phyloP scores from a whole-genome alignment of 106 monocot species.

The Gastrodia elata region DNA sequence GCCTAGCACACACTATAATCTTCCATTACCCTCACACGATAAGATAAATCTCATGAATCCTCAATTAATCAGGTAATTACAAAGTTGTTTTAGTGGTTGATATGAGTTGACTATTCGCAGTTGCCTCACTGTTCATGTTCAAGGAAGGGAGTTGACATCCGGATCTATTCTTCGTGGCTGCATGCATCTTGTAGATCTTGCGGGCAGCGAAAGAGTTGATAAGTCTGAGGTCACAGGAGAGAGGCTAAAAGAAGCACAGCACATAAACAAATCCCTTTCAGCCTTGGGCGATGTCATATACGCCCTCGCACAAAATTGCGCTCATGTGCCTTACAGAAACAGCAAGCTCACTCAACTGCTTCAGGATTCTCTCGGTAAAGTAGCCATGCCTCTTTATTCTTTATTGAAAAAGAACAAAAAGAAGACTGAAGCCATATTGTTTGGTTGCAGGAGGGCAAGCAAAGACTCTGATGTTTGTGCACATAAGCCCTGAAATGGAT shows the following conservation, averaged over 20 bases:
- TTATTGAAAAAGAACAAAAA: too few species aligned
- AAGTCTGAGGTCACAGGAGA: slow-evolving; percentile 97
- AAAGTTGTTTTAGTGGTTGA: not conserved
- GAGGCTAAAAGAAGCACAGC: slow-evolving; percentile 90
- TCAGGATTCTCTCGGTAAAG: slow-evolving; percentile 93
- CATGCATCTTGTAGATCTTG: slow-evolving; percentile 97
- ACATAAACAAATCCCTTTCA: slow-evolving; percentile 95
- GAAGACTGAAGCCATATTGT: too few species aligned
- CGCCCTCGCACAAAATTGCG: slow-evolving; percentile 76
- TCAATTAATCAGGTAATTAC: not conserved
- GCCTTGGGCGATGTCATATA: slow-evolving; percentile 95
- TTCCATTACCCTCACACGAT: too few species aligned
- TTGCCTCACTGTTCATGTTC: slow-evolving; percentile 92
- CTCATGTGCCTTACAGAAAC: slow-evolving; percentile 95
- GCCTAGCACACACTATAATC: too few species aligned
- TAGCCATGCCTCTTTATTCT: not conserved
- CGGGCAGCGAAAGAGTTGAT: slow-evolving; percentile 95
- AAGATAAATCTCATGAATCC: too few species aligned
- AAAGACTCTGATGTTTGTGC: slow-evolving; percentile 99
- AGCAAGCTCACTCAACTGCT: slow-evolving; percentile 97
- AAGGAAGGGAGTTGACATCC: slow-evolving; percentile 84
- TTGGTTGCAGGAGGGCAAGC: slow-evolving; percentile 80
- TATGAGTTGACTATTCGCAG: slow-evolving; percentile 37
- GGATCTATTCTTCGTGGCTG: slow-evolving; percentile 78
- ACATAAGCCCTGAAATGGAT: slow-evolving; percentile 92